Evolutionary conservation across 2,329 filamentous ascomycete species (phyloP).

Genomic region (Thelonectria blattea): DNA sequence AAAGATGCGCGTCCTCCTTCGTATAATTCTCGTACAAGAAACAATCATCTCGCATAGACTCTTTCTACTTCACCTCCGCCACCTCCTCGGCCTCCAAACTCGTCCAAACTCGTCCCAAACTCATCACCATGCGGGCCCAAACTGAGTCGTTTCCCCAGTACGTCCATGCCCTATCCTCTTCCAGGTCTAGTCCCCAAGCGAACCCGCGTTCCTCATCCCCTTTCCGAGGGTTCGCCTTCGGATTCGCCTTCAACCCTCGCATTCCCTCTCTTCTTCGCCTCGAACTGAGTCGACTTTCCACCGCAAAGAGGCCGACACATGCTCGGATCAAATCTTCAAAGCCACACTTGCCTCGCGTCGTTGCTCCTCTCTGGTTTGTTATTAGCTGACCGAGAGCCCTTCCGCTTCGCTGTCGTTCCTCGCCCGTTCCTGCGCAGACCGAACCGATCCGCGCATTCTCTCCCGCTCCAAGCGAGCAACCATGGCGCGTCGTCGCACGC

Average conservation of each 20-base stretch:
- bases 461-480: constrained; percentile 11
- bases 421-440: constrained; percentile 9
- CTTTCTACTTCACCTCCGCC: background rate
- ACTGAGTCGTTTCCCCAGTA: constrained; percentile 1
- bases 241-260: constrained; percentile 16
- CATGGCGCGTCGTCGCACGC: constrained; percentile 38
- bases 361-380: background rate
- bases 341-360: background rate
- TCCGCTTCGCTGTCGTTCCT: background rate
- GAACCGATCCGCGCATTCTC: constrained; percentile 18
- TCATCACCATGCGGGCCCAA: background rate
- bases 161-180: background rate
- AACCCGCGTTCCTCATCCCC: constrained; percentile 30
- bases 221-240: constrained; percentile 34
- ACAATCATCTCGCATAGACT: constrained; percentile 17
- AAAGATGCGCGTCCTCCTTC: background rate
- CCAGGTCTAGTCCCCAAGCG: constrained; percentile 26
- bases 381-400: background rate
- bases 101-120: no score
- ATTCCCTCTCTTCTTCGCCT: no score
- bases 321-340: background rate
- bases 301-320: background rate
- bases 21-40: constrained; percentile 1
- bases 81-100: background rate
- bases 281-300: background rate